These are phyloP conservation scores for Crucihimalaya himalaica DNA, from an alignment of 345 rosid genomes.

Conservation along the genomic window DNA sequence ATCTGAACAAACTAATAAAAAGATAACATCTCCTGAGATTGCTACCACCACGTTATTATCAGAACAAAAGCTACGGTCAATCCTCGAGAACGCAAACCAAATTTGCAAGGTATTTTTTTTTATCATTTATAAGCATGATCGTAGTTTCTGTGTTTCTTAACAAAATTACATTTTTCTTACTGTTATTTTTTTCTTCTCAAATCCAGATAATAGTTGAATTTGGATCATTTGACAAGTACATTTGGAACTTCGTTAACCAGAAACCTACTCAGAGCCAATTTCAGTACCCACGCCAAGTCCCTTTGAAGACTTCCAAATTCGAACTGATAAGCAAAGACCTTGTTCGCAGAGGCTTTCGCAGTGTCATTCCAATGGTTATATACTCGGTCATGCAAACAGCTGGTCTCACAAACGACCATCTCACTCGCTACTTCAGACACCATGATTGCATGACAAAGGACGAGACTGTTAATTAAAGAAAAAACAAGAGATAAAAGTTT, in stretches of 20 bases:
- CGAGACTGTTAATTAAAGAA: constrained; percentile 18
- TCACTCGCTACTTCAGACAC: constrained; percentile 72
- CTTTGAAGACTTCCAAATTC: constrained; percentile 75
- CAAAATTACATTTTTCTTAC: not conserved
- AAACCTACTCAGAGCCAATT: constrained; percentile 65
- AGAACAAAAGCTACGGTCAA: constrained; percentile 68
- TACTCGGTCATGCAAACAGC: constrained; percentile 88
- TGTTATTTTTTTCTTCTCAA: not conserved
- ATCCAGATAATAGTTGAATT: constrained; percentile 65
- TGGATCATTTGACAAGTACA: constrained; percentile 78
- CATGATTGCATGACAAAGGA: constrained; percentile 48
- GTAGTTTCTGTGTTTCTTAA: not conserved
- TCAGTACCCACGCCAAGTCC: constrained; percentile 77
- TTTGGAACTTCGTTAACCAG: constrained; percentile 79
- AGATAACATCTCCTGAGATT: constrained; percentile 56
- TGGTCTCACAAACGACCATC: constrained; percentile 80
- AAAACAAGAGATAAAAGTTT: constrained; percentile 13
- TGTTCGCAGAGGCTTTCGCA: constrained; percentile 76
- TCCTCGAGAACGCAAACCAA: constrained; percentile 79
- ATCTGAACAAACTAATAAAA: constrained; percentile 62
- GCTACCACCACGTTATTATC: constrained; percentile 59
- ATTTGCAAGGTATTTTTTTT: constrained; percentile 65
- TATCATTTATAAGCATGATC: constrained; percentile 10
- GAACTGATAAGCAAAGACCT: constrained; percentile 82
- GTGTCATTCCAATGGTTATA: constrained; percentile 75